Base-by-base conservation (phyloP, 305 asterid species). In the Salvia sclarea region DNA sequence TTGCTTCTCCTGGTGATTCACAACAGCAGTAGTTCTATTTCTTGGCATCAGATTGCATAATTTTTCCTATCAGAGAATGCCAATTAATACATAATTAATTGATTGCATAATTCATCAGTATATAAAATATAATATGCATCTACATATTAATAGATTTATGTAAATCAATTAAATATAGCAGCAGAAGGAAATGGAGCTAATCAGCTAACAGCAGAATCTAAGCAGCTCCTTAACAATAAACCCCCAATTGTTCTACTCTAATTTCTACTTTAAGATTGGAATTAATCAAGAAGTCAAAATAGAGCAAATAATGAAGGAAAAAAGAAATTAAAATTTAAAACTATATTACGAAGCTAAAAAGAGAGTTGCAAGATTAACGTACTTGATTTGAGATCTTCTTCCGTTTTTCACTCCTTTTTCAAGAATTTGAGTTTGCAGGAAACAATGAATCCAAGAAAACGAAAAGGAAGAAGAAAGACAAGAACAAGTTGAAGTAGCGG, bases 341-440 rank as follows among this genome's bases (percentile, higher is more conserved):
- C 25, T 40, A 47, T 7, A 18, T 18, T 37, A 12, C 38, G 41
- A 8, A 66, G 64, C 6, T 1, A 28, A 3, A 1, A 16, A 62
- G 18, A 11, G 5, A 28, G 7, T 24, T 55, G 47, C 43, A 63
- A 40, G 64, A 65, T 38, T 47, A 41, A 66, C 87, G 80, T 79
- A 81, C 86, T 77, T 71, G 96, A 87, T 87, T 83, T 71, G 80
- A 60, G 76, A 66, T 79, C 75, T 25, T 54, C 80, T 73, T 75
- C 69, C 50, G n/a, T n/a, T n/a, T 58, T 44, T 30, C 63, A 11
- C 44, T 22, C 45, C 45, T 68, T 67, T 67, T 56, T 56, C 44
- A 21, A 60, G 62, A 60, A 52, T 35, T 61, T 54, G 16, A 54
- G 33, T 18, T 48, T 56, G 48, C 40, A 66, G 66, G 66, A 66